These are phyloP conservation scores for Barnettozyma botsteinii DNA, from an alignment of 805 yeast species.

Conservation along the genomic window DNA sequence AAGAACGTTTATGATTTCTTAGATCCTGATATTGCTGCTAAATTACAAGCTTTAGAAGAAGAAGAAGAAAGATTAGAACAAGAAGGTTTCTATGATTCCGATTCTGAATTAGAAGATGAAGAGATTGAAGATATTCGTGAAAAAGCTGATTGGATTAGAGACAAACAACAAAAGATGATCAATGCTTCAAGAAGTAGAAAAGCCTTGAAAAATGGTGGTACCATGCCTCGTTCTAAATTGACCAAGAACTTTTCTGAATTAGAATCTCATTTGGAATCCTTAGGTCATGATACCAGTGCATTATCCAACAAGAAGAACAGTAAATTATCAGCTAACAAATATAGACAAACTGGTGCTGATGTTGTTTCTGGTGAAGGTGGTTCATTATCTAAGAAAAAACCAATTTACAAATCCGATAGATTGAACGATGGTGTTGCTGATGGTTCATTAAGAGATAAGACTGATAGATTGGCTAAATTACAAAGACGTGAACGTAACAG, in stretches of 20 bases:
- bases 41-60: conserved; percentile 90
- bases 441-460: conserved; percentile 73
- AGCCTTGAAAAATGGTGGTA: conserved; percentile 77
- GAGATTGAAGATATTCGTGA: conserved; percentile 64
- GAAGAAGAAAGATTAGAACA: conserved; percentile 92
- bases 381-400: conserved; percentile 27
- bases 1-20: conserved; percentile 95
- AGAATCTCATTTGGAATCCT: conserved; percentile 83
- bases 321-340: conserved; percentile 33
- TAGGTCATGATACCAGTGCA: conserved; percentile 80
- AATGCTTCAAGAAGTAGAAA: conserved; percentile 83
- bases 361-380: conserved; percentile 25
- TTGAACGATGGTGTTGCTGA: conserved; percentile 82
- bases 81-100: conserved; percentile 95
- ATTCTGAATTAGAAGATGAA: conserved; percentile 63
- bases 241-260: conserved; percentile 68
- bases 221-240: conserved; percentile 86
- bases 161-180: conserved; percentile 91
- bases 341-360: conserved; percentile 67
- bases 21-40: conserved; percentile 91
- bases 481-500: conserved; percentile 93
- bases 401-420: conserved; percentile 63
- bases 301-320: conserved; percentile 48
- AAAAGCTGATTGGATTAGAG: conserved; percentile 93
- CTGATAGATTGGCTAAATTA: conserved; percentile 80